Evolutionary conservation across 352 stramenopile genomes (phyloP).

Genomic region (Pythium guiyangense): DNA sequence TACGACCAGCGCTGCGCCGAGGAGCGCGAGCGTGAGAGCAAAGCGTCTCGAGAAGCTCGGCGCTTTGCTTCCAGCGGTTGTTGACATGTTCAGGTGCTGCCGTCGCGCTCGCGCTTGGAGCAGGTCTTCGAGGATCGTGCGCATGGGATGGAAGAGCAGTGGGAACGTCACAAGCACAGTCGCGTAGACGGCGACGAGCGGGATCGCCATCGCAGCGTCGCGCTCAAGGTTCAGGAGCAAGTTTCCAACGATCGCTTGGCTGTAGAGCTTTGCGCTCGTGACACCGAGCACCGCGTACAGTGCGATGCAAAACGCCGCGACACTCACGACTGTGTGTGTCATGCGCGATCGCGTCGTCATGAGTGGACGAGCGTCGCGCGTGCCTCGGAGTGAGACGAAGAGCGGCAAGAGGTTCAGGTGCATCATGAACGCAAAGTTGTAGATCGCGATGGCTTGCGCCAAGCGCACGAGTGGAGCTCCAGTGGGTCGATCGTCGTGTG

Average conservation of each 20-base stretch:
- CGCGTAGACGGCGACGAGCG: slow-evolving; percentile 61
- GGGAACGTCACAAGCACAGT: slow-evolving; percentile 73
- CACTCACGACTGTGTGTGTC: slow-evolving; percentile 22
- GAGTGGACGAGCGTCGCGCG: slow-evolving; percentile 44
- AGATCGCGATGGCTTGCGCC: slow-evolving; percentile 62
- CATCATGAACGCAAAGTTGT: slow-evolving; percentile 86
- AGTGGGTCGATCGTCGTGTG: not conserved
- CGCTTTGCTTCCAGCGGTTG: slow-evolving; percentile 16
- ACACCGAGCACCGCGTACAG: slow-evolving; percentile 61
- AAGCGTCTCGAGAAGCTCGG: slow-evolving; percentile 47
- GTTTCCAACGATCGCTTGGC: slow-evolving; percentile 52
- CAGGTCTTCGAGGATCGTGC: slow-evolving; percentile 55
- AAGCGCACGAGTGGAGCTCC: slow-evolving; percentile 27
- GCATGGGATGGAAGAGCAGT: slow-evolving; percentile 69
- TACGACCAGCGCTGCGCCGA: slow-evolving; percentile 50
- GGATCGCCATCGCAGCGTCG: slow-evolving; percentile 62
- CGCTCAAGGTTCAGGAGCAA: slow-evolving; percentile 77
- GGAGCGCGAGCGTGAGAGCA: slow-evolving; percentile 40
- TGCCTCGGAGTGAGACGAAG: slow-evolving; percentile 58
- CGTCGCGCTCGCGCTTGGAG: slow-evolving; percentile 20
- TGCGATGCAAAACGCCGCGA: slow-evolving; percentile 48
- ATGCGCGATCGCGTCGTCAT: not conserved
- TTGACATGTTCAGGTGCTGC: not conserved
- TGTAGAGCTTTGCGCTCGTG: slow-evolving; percentile 51
- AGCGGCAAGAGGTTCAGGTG: slow-evolving; percentile 77